Evolutionary conservation across 1,139 yeast genomes (phyloP).

Genomic region (Candida sojae): DNA sequence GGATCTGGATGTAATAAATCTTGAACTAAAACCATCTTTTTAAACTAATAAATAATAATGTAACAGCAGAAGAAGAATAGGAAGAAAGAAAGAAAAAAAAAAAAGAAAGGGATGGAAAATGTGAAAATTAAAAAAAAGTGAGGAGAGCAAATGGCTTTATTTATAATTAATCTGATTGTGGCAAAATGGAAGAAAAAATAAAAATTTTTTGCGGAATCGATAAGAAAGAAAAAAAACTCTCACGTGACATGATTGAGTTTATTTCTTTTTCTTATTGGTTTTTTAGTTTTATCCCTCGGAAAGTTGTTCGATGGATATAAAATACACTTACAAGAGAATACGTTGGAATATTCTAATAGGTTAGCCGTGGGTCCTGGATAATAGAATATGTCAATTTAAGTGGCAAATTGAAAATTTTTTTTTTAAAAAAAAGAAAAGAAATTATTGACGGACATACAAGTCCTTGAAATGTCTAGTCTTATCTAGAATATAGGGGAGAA

Average conservation of each 20-base stretch:
- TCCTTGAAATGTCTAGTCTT: neutral
- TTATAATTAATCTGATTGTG: slow-evolving; percentile 1
- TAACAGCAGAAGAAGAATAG: neutral
- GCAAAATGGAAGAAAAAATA: neutral
- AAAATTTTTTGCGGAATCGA: neutral
- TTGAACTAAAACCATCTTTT: slow-evolving; percentile 81
- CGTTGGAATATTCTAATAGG: neutral
- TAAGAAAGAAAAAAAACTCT: neutral
- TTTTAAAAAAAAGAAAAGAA: neutral
- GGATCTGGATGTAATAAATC: slow-evolving; percentile 97
- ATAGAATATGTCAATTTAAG: neutral
- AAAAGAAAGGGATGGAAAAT: neutral
- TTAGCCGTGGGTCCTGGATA: neutral
- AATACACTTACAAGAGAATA: neutral
- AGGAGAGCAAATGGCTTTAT: slow-evolving; percentile 1
- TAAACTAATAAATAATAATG: neutral
- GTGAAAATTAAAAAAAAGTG: neutral
- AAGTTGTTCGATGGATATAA: neutral
- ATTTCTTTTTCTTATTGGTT: neutral
- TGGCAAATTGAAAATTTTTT: neutral
- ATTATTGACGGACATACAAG: neutral
- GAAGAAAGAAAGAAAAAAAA: neutral
- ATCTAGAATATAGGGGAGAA: too few relatives aligned
- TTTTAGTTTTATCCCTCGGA: neutral
- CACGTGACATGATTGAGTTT: neutral